Evolutionary conservation across 108 stramenopile species (phyloP), one percentile per base, ranked within the genome.

Genomic region (Conticribra guillardii): DNA sequence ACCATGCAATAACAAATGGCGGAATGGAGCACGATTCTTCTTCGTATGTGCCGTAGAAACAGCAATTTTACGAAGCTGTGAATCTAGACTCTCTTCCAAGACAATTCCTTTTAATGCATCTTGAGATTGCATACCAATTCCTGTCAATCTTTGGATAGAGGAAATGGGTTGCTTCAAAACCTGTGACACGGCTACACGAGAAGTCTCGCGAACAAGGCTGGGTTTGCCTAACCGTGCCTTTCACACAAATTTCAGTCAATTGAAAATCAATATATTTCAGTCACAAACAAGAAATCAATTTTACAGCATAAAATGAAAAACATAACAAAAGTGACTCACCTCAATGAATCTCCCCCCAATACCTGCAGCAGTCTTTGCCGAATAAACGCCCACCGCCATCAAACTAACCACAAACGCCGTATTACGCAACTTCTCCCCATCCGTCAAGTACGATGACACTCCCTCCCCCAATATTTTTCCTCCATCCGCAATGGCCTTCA

Each of bases 1-100:
- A 82, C 96, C 99, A 80, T 99, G 97, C 54, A 99, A 81, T n/a
- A 99, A 78, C 61, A 99, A 83, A 65, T 99, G 98, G 9, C 99
- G 94, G 76, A 97, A 98, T n/a, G 99, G 99, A 17, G 99, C 98
- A 11, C 84, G 82, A 75, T 98, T 98, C 82, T 87, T 86, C 74
- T 98, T 97, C n/a, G 99, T 98, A 72, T 98, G 92, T 27, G 86
- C 90, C 5, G 98, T 99, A 14, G 97, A 92, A 2, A 92, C 90
- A 0, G 98, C 97, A 62, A 99, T 88, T 62, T 95, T 86, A 23
- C 89, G 81, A 41, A 99, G 80, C 57, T 98, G 97, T 32, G 85
- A 73, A 59, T 95, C 95, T 15, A 98, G 76, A 19, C 68, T 63
- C 29, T 87, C 63, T 66, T 97, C 91, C 80, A 99, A 86, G 0